phyloP scores from a whole-genome alignment of 2,329 filamentous ascomycete genomes.

The Colletotrichum graminicola region DNA sequence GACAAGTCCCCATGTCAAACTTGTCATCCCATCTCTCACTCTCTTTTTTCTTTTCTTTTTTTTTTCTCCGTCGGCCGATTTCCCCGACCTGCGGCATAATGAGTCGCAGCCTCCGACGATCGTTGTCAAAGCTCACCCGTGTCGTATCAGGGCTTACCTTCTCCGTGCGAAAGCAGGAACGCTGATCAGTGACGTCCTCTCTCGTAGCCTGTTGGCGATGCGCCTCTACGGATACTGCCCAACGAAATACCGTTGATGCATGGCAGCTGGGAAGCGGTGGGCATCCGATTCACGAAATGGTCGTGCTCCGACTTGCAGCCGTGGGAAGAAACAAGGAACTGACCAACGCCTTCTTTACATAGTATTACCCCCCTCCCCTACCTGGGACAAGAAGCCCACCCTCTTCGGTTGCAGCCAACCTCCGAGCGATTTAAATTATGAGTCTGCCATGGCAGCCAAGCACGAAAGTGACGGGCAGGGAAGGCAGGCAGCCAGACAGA shows the following conservation, averaged over 20 bases:
- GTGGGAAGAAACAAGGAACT: neutral
- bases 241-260: neutral
- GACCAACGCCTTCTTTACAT: neutral
- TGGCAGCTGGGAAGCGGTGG: neutral
- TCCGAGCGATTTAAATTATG: slow-evolving; percentile 13
- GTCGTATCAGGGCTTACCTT: neutral
- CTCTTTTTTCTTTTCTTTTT: slow-evolving; percentile 2
- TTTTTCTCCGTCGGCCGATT: slow-evolving; percentile 34
- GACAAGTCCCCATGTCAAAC: slow-evolving; percentile 28
- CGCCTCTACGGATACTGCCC: no score
- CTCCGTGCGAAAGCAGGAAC: neutral
- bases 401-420: slow-evolving; percentile 21
- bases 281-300: neutral
- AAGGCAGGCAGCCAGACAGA: neutral
- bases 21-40: slow-evolving; percentile 38
- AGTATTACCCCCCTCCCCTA: no score
- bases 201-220: neutral
- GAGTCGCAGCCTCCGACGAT: slow-evolving; percentile 39
- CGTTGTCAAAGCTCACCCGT: slow-evolving; percentile 17
- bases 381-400: neutral
- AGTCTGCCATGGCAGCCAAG: slow-evolving; percentile 22
- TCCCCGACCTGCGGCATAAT: slow-evolving; percentile 39
- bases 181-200: neutral
- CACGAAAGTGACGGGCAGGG: slow-evolving; percentile 7
- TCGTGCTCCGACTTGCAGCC: neutral